Conservation (phyloP, 129 eudicot species). For the Deinandra increscens region DNA sequence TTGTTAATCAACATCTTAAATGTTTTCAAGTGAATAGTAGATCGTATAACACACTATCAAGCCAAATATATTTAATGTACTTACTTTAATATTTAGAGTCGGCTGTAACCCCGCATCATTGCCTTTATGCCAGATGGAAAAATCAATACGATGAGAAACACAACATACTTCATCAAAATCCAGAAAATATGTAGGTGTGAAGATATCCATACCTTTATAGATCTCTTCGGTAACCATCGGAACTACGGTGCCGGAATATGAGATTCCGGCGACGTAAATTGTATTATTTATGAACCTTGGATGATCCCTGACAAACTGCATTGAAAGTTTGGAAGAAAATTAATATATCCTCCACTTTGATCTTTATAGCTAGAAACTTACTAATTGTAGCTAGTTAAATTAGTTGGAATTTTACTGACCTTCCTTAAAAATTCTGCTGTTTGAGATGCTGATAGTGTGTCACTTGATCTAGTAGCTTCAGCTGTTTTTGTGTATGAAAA, state of each 20-base stretch:
- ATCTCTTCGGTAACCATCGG: conserved; percentile 24
- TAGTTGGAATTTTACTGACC: conserved; percentile 16
- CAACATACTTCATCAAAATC: neutral
- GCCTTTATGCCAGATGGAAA: conserved; percentile 2
- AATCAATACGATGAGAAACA: neutral
- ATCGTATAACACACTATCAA: neutral
- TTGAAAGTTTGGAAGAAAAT: neutral
- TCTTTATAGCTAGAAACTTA: neutral
- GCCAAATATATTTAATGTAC: neutral
- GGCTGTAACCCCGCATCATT: conserved; percentile 28
- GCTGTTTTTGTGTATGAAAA: conserved; percentile 33
- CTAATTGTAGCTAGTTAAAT: neutral
- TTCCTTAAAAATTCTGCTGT: conserved; percentile 34
- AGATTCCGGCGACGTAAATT: conserved; percentile 22
- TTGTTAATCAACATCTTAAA: neutral
- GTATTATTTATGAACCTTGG: conserved; percentile 26
- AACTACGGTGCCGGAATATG: conserved; percentile 15
- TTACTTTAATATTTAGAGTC: conserved; percentile 15
- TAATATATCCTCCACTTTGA: too few species aligned
- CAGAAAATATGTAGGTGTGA: too few species aligned
- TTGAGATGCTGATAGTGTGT: conserved; percentile 31
- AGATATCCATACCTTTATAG: conserved; percentile 11
- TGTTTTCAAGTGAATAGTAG: neutral
- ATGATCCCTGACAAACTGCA: conserved; percentile 22
- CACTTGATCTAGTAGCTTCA: conserved; percentile 15